Conservation (phyloP, 331 rosid species). For the Pyrus hybrid region DNA sequence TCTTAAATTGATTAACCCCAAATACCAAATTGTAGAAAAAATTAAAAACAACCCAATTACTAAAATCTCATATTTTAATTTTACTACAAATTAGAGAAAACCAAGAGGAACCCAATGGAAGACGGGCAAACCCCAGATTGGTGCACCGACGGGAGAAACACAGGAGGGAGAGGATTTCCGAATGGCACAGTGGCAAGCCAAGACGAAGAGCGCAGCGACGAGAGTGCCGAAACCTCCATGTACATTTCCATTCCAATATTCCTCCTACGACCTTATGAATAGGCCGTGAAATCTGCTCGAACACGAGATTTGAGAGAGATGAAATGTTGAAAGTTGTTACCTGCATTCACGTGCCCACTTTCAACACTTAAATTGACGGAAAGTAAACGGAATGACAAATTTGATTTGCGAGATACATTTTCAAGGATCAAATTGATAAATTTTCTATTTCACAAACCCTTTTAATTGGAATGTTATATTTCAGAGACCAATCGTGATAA, state of each 20-base stretch:
- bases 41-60: neutral
- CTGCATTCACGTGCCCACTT: too few relatives aligned
- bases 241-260: slow-evolving; percentile 29
- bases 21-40: neutral
- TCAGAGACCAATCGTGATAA: too few relatives aligned
- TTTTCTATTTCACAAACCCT: too few relatives aligned
- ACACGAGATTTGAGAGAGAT: too few relatives aligned
- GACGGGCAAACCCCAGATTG: slow-evolving; percentile 1
- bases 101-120: neutral
- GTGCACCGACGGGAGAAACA: neutral
- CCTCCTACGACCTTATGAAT: slow-evolving; percentile 15
- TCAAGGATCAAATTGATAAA: too few relatives aligned
- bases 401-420: too few relatives aligned
- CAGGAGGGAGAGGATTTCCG: slow-evolving; percentile 2
- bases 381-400: too few relatives aligned
- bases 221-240: slow-evolving; percentile 46
- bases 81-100: neutral
- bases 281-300: neutral
- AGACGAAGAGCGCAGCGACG: slow-evolving; percentile 27
- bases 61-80: neutral
- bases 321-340: too few relatives aligned
- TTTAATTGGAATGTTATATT: neutral
- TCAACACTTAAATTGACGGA: too few relatives aligned
- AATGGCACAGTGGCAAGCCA: slow-evolving; percentile 29
- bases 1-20: neutral